A percentile compares a stretch with the other conserved stretches of the same genome.
phyloP scores from a whole-genome alignment of 2,329 filamentous ascomycete species.

The Zymoseptoria brevis region DNA sequence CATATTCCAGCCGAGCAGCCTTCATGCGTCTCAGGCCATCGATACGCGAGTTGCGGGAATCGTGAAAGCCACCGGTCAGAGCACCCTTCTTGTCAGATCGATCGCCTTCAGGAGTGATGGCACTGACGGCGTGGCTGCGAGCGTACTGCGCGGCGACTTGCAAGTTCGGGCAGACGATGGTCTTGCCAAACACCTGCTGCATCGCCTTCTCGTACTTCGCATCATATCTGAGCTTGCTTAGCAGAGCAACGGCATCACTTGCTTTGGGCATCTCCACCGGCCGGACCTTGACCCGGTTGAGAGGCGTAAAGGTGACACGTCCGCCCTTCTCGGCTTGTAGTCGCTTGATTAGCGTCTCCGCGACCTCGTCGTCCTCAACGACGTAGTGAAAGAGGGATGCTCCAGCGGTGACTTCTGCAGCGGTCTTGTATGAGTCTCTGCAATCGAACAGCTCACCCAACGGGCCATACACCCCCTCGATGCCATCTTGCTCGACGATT shows the following conservation, averaged over 20 bases:
- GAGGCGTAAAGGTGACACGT: conserved; percentile 87
- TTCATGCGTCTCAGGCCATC: conserved; percentile 70
- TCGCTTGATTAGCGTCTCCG: conserved; percentile 69
- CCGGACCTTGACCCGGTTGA: conserved; percentile 69
- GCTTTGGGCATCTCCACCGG: conserved; percentile 72
- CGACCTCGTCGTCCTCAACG: conserved; percentile 84
- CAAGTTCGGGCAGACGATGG: conserved; percentile 86
- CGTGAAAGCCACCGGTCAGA: conserved; percentile 89
- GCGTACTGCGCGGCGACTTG: conserved; percentile 84
- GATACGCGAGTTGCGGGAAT: conserved; percentile 77
- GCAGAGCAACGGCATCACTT: conserved; percentile 76
- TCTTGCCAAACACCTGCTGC: conserved; percentile 90
- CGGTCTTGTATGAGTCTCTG: conserved; percentile 72
- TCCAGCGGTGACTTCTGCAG: conserved; percentile 87
- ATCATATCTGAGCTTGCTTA: conserved; percentile 78
- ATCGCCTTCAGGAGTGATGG: conserved; percentile 91
- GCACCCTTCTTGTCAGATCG: conserved; percentile 92
- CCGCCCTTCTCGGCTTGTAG: conserved; percentile 74
- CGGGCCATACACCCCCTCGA: conserved; percentile 85
- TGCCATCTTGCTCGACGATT: conserved; percentile 68
- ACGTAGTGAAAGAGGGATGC: conserved; percentile 92
- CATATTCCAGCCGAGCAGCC: conserved; percentile 67
- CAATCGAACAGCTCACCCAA: conserved; percentile 89
- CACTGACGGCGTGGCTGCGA: conserved; percentile 81
- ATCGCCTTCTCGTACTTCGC: conserved; percentile 73